Base-by-base conservation (phyloP, 306 rosid genomes). In the Ormosia semicastrata region DNA sequence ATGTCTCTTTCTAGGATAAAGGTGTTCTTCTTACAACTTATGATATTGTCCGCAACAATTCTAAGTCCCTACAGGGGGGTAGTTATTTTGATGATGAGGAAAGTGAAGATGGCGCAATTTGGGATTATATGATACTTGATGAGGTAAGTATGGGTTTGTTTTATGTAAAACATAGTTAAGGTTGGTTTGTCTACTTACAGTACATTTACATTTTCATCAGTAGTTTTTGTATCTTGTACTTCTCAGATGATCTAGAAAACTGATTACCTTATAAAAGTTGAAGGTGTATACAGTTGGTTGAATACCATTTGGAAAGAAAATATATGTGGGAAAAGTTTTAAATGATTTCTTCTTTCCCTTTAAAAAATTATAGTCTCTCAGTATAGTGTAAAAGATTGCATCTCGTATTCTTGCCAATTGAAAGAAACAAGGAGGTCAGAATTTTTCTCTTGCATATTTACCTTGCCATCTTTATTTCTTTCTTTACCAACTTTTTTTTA, bases 71-170 rank as follows among this genome's bases (percentile, higher is more conserved):
- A 71, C 83, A 37, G 57, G 97, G 97, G 94, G n/a, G 41, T 67
- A 33, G 33, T 60, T 71, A 49, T 72, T 80, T 46, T 12, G 86
- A 81, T 36, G 93, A 89, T 7, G 98, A 89, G 29, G 95, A 87
- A 46, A 81, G 56, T 37, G 98, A 91, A 56, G 98, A 92, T 64
- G 67, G 78, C 10, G 37, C 79, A 52, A 85, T 82, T 14, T 95
- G 99, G 99, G 99, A 95, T 86, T 93, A 95, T 83, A 90, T 95
- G 99, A 92, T 95, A 71, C 98, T 95, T 41, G 99, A 95, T 87
- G 99, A 93, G 93, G 99, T 95, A 68, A 70, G 73, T 29, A 41
- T 59, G 49, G 3, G 6, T 39, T 47, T 79, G 50, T 77, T 56
- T 54, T 37, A 30, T 54, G 64, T 68, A 68, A 63, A 76, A 33